phyloP scores from a whole-genome alignment of 2,329 filamentous ascomycete species.

The Aspergillus fischeri region DNA sequence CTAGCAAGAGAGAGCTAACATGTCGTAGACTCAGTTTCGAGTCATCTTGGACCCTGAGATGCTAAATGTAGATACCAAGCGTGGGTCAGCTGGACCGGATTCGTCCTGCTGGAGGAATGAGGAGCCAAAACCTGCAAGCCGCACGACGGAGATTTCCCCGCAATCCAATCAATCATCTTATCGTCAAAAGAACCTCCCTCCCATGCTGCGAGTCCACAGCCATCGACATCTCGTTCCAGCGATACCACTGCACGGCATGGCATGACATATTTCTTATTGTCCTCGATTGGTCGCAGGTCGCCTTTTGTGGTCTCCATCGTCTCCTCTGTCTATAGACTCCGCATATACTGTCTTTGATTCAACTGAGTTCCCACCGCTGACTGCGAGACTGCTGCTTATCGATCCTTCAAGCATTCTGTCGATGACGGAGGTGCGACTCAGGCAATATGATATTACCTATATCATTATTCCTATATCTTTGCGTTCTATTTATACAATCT shows the following conservation, averaged over 20 bases:
- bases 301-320: constrained; percentile 1
- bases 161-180: background rate
- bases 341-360: background rate
- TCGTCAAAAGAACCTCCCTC: background rate
- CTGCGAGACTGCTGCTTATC: background rate
- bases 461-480: constrained; percentile 19
- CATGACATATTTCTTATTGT: constrained; percentile 1
- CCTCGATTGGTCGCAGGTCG: constrained; percentile 4
- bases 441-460: constrained; percentile 7
- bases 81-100: background rate
- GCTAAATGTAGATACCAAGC: background rate
- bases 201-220: background rate
- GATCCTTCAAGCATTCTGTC: constrained; percentile 1
- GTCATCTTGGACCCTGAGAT: background rate
- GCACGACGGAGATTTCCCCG: background rate
- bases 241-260: constrained; percentile 5
- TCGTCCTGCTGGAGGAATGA: background rate
- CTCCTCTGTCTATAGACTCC: constrained; percentile 1
- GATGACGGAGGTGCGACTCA: background rate
- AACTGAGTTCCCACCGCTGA: background rate
- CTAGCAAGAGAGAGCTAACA: background rate
- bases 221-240: background rate
- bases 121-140: background rate
- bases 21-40: background rate
- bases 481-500: constrained; percentile 17